Conservation (phyloP, 176 grass and related monocot species). For the Paspalum vaginatum region DNA sequence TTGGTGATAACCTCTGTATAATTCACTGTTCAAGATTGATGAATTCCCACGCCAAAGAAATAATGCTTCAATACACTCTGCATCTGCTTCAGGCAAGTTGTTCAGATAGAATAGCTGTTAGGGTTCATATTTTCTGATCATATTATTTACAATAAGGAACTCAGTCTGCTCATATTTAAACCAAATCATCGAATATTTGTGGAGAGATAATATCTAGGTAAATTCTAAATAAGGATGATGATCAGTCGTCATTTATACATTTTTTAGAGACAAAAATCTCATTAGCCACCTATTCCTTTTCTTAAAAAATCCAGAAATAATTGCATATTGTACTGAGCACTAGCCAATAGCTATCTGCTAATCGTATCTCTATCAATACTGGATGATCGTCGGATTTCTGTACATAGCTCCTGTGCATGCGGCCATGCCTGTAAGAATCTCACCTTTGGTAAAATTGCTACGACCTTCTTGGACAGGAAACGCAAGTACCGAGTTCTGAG, state of each 20-base stretch:
- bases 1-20: slow-evolving; percentile 25
- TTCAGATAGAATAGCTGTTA: slow-evolving; percentile 11
- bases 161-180: not conserved
- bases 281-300: not conserved
- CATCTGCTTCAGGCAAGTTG: slow-evolving; percentile 31
- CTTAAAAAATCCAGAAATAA: not conserved
- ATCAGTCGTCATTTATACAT: not conserved
- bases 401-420: not conserved
- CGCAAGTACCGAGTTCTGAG: slow-evolving; percentile 10
- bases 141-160: not conserved
- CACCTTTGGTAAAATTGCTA: slow-evolving; percentile 34
- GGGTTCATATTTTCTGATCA: not conserved
- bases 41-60: slow-evolving; percentile 41
- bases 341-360: not conserved
- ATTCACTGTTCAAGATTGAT: slow-evolving; percentile 45
- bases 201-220: not conserved
- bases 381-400: not conserved
- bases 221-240: not conserved
- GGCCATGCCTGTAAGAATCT: not conserved
- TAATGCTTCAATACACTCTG: slow-evolving; percentile 39
- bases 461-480: slow-evolving; percentile 10
- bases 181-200: not conserved
- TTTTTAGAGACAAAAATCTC: no score
- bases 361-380: not conserved
- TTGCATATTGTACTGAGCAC: not conserved